These are phyloP conservation scores for Shiraia bambusicola DNA, from an alignment of 2,329 filamentous ascomycete species.

Conservation along the genomic window DNA sequence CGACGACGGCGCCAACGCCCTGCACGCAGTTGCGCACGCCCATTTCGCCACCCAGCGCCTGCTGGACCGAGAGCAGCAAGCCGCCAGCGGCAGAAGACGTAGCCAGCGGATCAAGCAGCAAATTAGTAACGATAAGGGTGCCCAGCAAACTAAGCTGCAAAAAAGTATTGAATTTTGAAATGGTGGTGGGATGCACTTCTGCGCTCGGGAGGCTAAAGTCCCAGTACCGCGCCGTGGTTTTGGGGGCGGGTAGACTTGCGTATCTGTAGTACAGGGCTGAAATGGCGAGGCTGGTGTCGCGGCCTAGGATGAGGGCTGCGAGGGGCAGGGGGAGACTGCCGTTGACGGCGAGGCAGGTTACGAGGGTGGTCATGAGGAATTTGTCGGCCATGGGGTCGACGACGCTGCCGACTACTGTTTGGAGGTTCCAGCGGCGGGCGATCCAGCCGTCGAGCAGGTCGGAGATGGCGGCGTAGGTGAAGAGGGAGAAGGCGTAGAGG, in stretches of 20 bases:
- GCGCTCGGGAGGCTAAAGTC: slow-evolving; percentile 91
- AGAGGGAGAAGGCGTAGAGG: slow-evolving; percentile 76
- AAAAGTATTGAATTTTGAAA: slow-evolving; percentile 90
- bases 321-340: slow-evolving; percentile 83
- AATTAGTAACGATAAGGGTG: slow-evolving; percentile 75
- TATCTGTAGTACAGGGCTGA: slow-evolving; percentile 94
- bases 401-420: slow-evolving; percentile 91
- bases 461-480: slow-evolving; percentile 87
- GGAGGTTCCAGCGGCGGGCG: slow-evolving; percentile 79
- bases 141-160: slow-evolving; percentile 86
- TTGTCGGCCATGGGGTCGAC: slow-evolving; percentile 94
- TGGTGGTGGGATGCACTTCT: slow-evolving; percentile 78
- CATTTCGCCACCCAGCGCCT: slow-evolving; percentile 31
- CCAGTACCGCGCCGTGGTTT: slow-evolving; percentile 92
- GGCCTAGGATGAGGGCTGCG: slow-evolving; percentile 83
- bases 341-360: slow-evolving; percentile 80
- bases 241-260: slow-evolving; percentile 89
- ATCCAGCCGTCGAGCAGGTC: slow-evolving; percentile 95
- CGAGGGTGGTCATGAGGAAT: slow-evolving; percentile 88
- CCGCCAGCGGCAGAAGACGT: slow-evolving; percentile 51
- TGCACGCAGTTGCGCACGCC: slow-evolving; percentile 40
- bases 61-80: slow-evolving; percentile 26
- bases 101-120: slow-evolving; percentile 60
- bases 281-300: slow-evolving; percentile 79
- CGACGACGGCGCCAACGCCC: slow-evolving; percentile 75